Evolutionary conservation across 2,329 filamentous ascomycete species (phyloP).

Genomic region (Capronia americana): DNA sequence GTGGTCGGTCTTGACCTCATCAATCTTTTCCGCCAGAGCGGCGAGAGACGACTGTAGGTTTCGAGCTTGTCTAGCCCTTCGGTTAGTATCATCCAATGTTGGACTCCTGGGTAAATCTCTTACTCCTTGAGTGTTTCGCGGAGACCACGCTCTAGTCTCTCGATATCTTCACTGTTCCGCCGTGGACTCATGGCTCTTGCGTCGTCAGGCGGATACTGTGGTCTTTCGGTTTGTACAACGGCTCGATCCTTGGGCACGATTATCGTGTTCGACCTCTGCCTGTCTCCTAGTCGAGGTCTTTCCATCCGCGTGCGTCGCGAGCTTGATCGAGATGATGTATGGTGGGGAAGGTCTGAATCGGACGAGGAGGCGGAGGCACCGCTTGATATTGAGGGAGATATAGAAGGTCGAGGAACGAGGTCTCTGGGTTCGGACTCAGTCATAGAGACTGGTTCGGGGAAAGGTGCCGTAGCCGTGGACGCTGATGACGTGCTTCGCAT

Average conservation of each 20-base stretch:
- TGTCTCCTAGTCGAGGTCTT: conserved; percentile 72
- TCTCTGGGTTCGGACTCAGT: conserved; percentile 14
- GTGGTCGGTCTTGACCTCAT: conserved; percentile 91
- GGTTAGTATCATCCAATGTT: conserved; percentile 16
- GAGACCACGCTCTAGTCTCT: conserved; percentile 83
- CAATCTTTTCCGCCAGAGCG: conserved; percentile 89
- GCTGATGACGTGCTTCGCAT: conserved; percentile 28
- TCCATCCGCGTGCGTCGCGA: conserved; percentile 52
- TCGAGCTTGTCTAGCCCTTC: conserved; percentile 75
- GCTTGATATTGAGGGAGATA: conserved; percentile 37
- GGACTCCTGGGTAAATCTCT: conserved; percentile 43
- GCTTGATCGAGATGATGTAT: conserved; percentile 60
- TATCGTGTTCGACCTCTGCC: conserved; percentile 82
- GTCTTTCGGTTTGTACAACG: conserved; percentile 73
- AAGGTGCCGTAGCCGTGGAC: conserved; percentile 30
- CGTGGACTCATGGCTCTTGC: conserved; percentile 94
- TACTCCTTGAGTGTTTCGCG: conserved; percentile 68
- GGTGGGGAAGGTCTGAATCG: conserved; percentile 55
- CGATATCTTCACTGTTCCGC: conserved; percentile 86
- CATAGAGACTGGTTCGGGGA: conserved; percentile 30
- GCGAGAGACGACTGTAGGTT: conserved; percentile 86
- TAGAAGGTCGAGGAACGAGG: conserved; percentile 20
- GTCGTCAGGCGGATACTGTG: conserved; percentile 82
- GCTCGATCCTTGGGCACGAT: conserved; percentile 79
- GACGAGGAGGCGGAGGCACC: conserved; percentile 53